Percentiles rank a stretch among this genome's conserved stretches.
phyloP scores from a whole-genome alignment of 176 grass and related monocot species.

The Raddia guianensis region DNA sequence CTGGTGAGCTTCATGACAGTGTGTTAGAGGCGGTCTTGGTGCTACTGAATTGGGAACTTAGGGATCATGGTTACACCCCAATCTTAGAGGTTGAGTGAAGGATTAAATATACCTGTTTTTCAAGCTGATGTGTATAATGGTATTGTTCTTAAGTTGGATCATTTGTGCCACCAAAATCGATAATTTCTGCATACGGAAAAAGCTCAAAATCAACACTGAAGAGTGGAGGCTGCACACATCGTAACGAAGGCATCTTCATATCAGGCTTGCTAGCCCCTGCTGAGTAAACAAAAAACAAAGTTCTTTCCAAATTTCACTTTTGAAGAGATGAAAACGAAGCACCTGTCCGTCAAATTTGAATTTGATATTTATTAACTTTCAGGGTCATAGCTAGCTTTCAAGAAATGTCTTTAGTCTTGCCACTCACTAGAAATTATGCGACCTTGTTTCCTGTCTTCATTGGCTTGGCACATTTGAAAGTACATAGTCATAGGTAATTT shows the following conservation, averaged over 20 bases:
- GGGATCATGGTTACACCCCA: constrained; percentile 44
- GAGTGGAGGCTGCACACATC: neutral
- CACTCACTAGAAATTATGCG: neutral
- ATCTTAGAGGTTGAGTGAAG: constrained; percentile 35
- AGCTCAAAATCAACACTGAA: neutral
- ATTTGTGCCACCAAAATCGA: neutral
- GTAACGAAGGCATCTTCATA: constrained; percentile 14
- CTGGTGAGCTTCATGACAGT: constrained; percentile 36
- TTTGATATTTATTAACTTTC: neutral
- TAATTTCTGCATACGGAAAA: constrained; percentile 8
- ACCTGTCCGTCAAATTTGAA: neutral
- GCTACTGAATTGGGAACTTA: constrained; percentile 48
- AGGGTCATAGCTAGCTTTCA: constrained; percentile 2
- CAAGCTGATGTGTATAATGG: too few species aligned
- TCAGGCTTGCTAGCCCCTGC: neutral
- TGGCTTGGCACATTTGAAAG: neutral
- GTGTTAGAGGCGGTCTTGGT: constrained; percentile 36
- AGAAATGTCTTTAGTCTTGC: neutral
- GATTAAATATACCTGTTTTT: neutral
- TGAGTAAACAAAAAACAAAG: neutral
- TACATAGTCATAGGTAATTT: neutral
- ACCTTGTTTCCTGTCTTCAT: neutral
- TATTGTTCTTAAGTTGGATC: constrained; percentile 9
- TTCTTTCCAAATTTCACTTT: neutral
- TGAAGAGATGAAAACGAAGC: neutral